Conservation (phyloP, 805 yeast species). For the Pichia gijzeniarum region DNA sequence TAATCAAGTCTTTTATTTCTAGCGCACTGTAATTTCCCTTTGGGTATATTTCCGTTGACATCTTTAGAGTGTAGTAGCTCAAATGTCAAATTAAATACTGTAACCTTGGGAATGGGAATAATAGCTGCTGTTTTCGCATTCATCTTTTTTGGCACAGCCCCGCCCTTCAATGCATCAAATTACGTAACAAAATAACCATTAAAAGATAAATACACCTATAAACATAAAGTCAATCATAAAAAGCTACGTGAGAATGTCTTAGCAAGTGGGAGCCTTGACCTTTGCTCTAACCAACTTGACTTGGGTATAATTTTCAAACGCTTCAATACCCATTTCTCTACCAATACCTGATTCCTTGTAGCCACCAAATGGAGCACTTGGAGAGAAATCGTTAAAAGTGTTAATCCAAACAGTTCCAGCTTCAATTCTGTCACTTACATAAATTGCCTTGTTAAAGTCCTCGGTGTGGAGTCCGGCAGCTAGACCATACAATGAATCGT, state of each 20-base stretch:
- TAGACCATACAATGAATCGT: slow-evolving; percentile 67
- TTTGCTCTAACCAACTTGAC: slow-evolving; percentile 63
- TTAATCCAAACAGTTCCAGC: slow-evolving; percentile 80
- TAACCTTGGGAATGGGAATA: no score
- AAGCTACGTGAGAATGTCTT: no score
- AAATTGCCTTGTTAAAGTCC: slow-evolving; percentile 53
- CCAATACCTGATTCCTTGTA: slow-evolving; percentile 77
- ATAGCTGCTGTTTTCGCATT: no score
- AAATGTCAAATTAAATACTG: no score
- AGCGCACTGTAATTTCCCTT: neutral
- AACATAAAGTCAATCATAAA: no score
- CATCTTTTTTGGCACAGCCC: no score
- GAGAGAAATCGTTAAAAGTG: slow-evolving; percentile 74
- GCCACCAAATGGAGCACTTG: slow-evolving; percentile 76
- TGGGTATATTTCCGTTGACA: slow-evolving; percentile 20
- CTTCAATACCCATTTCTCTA: slow-evolving; percentile 81
- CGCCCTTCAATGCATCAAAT: no score
- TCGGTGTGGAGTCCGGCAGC: slow-evolving; percentile 77
- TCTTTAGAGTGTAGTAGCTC: neutral
- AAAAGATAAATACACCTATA: no score
- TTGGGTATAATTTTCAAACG: slow-evolving; percentile 69
- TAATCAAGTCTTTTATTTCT: slow-evolving; percentile 6
- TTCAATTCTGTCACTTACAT: slow-evolving; percentile 56
- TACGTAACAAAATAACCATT: no score
- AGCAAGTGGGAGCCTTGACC: slow-evolving; percentile 24